Evolutionary conservation across 179 eudicot genomes (phyloP), one percentile per base, ranked within the genome.

Genomic region (Monotropa hypopitys): DNA sequence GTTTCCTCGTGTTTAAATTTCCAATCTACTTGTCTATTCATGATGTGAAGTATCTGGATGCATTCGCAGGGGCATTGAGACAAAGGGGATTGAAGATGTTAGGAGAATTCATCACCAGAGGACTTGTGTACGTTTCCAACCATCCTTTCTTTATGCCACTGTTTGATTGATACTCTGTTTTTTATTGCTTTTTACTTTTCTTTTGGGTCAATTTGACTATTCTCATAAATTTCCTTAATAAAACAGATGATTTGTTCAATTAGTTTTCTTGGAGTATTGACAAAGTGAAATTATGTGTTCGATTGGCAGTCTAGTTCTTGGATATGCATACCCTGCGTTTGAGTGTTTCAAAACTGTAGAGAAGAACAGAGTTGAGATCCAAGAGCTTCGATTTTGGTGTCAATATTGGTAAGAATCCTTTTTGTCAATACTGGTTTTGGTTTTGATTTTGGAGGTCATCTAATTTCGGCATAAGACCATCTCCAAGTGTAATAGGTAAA

Each of bases 371-470:
- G 94, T 87, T 28, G 82, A 85, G 73, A 89, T 90, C 10, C 84
- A 83, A 26, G 94, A 92, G 79, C 91, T 94, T 26, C 87, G 96
- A 3, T 94, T 90, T 81, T 94, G 97, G 96, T 94, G 97, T 77
- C 96, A 90, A 91, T 94, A 94, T 66, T 92, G 97, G 98, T 94
- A 82, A 83, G 82, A 69, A 49, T 47, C 10, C 74, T 13, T 45
- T 30, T 42, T 50, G 40, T 10, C 38, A 45, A 0, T n/a, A 0
- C 5, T 26, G 47, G 2, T 45, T 51, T 69, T 70, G 26, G 0
- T 11, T 30, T 10, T 20, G 4, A 65, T 65, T n/a, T n/a, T n/a
- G n/a, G n/a, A n/a, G n/a, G n/a, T n/a, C n/a, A n/a, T n/a, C n/a
- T n/a, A n/a, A n/a, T n/a, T n/a, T n/a, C n/a, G n/a, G n/a, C n/a